Evolutionary conservation across 192 early-diverging fungal species (phyloP).

Genomic region (Phycomyces nitens): DNA sequence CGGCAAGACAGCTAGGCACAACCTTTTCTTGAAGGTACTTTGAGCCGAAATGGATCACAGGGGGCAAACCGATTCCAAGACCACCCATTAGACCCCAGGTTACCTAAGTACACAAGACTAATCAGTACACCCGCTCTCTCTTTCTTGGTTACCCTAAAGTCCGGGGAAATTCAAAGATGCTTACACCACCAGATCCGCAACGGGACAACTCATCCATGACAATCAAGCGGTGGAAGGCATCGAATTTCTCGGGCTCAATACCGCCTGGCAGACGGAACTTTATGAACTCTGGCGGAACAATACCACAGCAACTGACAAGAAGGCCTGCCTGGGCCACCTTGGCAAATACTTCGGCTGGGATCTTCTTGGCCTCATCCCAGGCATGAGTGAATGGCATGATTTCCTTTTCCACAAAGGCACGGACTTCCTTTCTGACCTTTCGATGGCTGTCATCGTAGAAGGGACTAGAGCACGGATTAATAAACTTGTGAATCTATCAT

Average conservation of each 20-base stretch:
- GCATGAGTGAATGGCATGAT: constrained; percentile 70
- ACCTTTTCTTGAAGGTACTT: constrained; percentile 68
- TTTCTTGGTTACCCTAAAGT: too few relatives aligned
- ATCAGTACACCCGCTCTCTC: not conserved
- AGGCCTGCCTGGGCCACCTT: constrained; percentile 75
- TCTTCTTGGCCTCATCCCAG: constrained; percentile 79
- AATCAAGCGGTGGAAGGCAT: constrained; percentile 71
- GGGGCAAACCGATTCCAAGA: constrained; percentile 73
- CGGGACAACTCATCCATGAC: constrained; percentile 78
- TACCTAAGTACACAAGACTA: constrained; percentile 6
- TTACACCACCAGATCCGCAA: constrained; percentile 74
- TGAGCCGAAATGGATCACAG: constrained; percentile 66
- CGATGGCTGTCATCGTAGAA: constrained; percentile 79
- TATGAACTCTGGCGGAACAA: constrained; percentile 30
- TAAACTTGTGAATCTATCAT: not conserved
- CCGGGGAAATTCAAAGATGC: too few relatives aligned
- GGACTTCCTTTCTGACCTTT: constrained; percentile 50
- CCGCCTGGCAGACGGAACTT: constrained; percentile 41
- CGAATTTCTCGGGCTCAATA: constrained; percentile 51
- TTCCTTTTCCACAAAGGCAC: constrained; percentile 74
- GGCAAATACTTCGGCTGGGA: constrained; percentile 65
- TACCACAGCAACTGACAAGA: constrained; percentile 55
- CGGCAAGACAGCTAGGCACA: constrained; percentile 57
- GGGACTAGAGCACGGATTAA: constrained; percentile 42
- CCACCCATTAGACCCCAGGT: constrained; percentile 31